Evolutionary conservation across 2,329 filamentous ascomycete species (phyloP).

Genomic region (Dichotomopilus funicola): DNA sequence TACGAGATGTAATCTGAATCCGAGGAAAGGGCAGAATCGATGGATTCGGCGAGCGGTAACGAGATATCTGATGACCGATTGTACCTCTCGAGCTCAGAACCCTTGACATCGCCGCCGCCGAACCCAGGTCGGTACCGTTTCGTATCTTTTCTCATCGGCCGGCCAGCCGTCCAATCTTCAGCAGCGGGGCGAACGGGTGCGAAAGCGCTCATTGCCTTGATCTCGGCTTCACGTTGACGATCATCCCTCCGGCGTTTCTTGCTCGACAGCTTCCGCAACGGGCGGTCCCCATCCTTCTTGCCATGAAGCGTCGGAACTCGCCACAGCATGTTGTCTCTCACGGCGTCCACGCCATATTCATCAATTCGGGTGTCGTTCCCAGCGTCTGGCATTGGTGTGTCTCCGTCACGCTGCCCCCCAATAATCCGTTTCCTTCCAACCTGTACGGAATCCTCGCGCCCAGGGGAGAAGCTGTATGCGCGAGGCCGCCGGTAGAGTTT

Average conservation of each 20-base stretch:
- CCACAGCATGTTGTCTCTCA: conserved; percentile 28
- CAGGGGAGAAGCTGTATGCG: conserved; percentile 57
- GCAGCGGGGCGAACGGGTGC: conserved; percentile 58
- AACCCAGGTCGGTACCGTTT: conserved; percentile 55
- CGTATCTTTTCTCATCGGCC: conserved; percentile 55
- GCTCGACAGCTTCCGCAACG: conserved; percentile 63
- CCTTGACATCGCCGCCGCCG: conserved; percentile 28
- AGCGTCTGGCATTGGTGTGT: conserved; percentile 26
- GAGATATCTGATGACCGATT: conserved; percentile 66
- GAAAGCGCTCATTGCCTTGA: conserved; percentile 72
- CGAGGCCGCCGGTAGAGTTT: conserved; percentile 45
- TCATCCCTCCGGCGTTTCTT: conserved; percentile 75
- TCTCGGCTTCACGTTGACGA: conserved; percentile 75
- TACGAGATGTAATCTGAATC: conserved; percentile 70
- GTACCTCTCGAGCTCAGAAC: conserved; percentile 38
- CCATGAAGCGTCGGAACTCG: conserved; percentile 50
- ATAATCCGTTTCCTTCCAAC: conserved; percentile 29
- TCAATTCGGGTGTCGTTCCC: too few species aligned
- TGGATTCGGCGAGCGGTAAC: conserved; percentile 64
- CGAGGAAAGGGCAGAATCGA: conserved; percentile 70
- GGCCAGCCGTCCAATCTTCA: conserved; percentile 53
- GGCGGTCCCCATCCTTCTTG: conserved; percentile 54
- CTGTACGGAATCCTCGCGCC: conserved; percentile 48
- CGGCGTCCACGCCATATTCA: background rate
- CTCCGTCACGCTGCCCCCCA: conserved; percentile 22